These are phyloP conservation scores for Maudiozyma pseudohumilis DNA, from an alignment of 805 yeast genomes.

Conservation along the genomic window DNA sequence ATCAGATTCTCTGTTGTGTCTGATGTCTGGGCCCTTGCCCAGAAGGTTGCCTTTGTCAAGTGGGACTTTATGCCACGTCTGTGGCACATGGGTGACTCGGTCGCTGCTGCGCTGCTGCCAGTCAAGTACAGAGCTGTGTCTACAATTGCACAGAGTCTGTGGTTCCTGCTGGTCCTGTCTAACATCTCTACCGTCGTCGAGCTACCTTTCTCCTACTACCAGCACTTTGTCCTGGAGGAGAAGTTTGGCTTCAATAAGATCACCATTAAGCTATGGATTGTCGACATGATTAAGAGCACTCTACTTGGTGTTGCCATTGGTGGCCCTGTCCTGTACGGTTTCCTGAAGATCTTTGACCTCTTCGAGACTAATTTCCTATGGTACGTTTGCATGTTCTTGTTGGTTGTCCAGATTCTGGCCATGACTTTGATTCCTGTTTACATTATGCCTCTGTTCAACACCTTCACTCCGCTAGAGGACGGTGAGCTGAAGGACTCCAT, in stretches of 20 bases:
- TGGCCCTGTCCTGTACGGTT: conserved; percentile 61
- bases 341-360: conserved; percentile 70
- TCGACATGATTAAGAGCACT: conserved; percentile 58
- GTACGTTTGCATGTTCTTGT: conserved; percentile 64
- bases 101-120: conserved; percentile 26
- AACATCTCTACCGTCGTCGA: conserved; percentile 42
- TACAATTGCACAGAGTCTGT: conserved; percentile 60
- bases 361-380: conserved; percentile 75
- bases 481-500: conserved; percentile 80
- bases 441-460: conserved; percentile 89
- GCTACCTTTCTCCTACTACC: conserved; percentile 65
- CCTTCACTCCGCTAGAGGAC: conserved; percentile 77
- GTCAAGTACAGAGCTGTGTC: conserved; percentile 35
- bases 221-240: conserved; percentile 83
- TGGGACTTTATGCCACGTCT: conserved; percentile 55
- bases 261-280: conserved; percentile 60
- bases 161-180: conserved; percentile 46
- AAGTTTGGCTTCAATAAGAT: conserved; percentile 87
- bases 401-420: conserved; percentile 60
- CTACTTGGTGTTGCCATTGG: conserved; percentile 49
- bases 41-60: conserved; percentile 49
- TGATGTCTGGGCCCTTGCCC: conserved; percentile 40
- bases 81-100: conserved; percentile 42
- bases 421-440: conserved; percentile 74
- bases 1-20: conserved; percentile 54